Evolutionary conservation across 31 red algal species (phyloP).

Genomic region (Porphyra umbilicalis): DNA sequence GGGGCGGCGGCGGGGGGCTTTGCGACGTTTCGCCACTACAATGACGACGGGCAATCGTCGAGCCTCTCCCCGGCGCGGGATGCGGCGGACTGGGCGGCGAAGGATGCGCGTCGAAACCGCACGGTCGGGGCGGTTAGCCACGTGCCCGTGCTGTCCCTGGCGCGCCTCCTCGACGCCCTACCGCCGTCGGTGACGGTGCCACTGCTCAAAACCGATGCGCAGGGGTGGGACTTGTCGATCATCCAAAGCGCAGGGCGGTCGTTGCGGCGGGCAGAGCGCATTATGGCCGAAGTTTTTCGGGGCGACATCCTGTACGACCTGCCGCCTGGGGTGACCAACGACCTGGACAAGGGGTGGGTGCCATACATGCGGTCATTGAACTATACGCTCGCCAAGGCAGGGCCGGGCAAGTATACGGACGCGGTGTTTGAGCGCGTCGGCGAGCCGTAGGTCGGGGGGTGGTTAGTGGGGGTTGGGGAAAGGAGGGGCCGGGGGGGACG

Average conservation of each 20-base stretch:
- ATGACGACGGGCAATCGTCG: slow-evolving; percentile 14
- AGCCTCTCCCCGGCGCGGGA: slow-evolving; percentile 2
- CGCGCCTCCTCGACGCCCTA: not conserved
- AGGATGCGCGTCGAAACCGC: not conserved
- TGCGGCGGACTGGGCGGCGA: slow-evolving; percentile 2
- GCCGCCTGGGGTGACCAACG: slow-evolving; percentile 18
- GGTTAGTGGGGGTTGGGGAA: too few relatives aligned
- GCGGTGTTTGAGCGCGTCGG: too few relatives aligned
- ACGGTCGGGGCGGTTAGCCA: slow-evolving; percentile 2
- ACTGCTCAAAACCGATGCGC: slow-evolving; percentile 18
- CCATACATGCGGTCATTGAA: too few relatives aligned
- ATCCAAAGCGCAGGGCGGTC: slow-evolving; percentile 3
- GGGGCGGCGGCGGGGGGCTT: not conserved
- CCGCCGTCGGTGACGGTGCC: slow-evolving; percentile 1
- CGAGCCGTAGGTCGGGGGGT: too few relatives aligned
- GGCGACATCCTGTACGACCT: not conserved
- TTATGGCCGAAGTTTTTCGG: slow-evolving; percentile 18
- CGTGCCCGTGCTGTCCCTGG: slow-evolving; percentile 14
- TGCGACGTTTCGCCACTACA: slow-evolving; percentile 20
- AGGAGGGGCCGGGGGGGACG: too few relatives aligned
- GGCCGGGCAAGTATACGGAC: too few relatives aligned
- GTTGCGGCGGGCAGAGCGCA: slow-evolving; percentile 8
- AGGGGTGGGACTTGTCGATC: slow-evolving; percentile 19
- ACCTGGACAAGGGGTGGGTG: slow-evolving; percentile 19
- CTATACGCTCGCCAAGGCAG: too few relatives aligned